These are phyloP conservation scores for Barbarea vulgaris DNA, from an alignment of 345 rosid species.

Conservation along the genomic window DNA sequence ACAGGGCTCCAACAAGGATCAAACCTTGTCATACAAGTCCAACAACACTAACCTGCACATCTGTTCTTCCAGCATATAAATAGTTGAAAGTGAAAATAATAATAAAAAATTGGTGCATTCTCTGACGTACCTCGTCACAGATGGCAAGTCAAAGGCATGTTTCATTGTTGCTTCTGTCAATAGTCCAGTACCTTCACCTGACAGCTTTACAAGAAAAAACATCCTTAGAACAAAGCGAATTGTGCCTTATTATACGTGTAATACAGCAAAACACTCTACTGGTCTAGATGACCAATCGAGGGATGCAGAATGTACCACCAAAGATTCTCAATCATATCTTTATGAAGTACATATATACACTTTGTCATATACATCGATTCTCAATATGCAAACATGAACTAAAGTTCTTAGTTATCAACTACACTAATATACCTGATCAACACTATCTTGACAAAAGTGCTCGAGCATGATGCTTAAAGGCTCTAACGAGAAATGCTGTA, in stretches of 20 bases:
- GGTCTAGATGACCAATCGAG: not conserved
- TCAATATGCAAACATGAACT: slow-evolving; percentile 14
- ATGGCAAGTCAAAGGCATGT: slow-evolving; percentile 60
- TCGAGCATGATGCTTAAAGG: slow-evolving; percentile 66
- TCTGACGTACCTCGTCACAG: slow-evolving; percentile 56
- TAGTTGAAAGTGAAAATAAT: not conserved
- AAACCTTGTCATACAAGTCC: slow-evolving; percentile 17
- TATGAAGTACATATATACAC: not conserved
- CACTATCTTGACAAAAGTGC: slow-evolving; percentile 52
- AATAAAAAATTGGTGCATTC: slow-evolving; percentile 6
- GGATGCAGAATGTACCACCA: slow-evolving; percentile 13
- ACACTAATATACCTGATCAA: slow-evolving; percentile 43
- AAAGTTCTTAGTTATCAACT: slow-evolving; percentile 18
- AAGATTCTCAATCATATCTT: slow-evolving; percentile 16
- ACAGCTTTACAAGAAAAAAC: slow-evolving; percentile 36
- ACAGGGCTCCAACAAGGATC: slow-evolving; percentile 7
- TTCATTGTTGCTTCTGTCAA: slow-evolving; percentile 53
- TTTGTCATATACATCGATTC: not conserved
- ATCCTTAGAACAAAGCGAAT: slow-evolving; percentile 13
- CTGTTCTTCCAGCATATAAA: slow-evolving; percentile 22
- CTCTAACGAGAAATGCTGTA: slow-evolving; percentile 75
- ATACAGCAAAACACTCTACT: not conserved
- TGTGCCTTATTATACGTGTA: not conserved
- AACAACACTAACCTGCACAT: not conserved
- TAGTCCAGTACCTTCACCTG: slow-evolving; percentile 48